Evolutionary conservation across 306 rosid species (phyloP).

Genomic region (Prunus mira): DNA sequence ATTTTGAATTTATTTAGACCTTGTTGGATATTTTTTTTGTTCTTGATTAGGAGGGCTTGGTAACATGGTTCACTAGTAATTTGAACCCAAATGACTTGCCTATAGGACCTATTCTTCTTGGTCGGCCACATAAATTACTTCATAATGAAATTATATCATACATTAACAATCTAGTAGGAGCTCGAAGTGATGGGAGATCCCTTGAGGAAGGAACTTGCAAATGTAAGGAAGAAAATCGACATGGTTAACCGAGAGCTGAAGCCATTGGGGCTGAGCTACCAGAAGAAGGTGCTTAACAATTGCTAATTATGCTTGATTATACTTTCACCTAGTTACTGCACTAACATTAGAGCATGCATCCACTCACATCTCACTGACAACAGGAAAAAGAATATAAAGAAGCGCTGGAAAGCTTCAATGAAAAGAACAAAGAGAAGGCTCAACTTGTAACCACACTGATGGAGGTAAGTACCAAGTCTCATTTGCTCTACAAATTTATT

Average conservation of each 20-base stretch:
- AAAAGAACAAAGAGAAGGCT: conserved; percentile 75
- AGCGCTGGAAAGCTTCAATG: conserved; percentile 59
- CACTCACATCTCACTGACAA: conserved; percentile 1
- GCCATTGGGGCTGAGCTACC: conserved; percentile 68
- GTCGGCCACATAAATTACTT: not conserved
- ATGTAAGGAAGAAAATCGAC: conserved; percentile 72
- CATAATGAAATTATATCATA: not conserved
- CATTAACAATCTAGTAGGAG: conserved; percentile 43
- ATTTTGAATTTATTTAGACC: too few species aligned
- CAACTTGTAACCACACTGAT: conserved; percentile 56
- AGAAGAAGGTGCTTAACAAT: conserved; percentile 56
- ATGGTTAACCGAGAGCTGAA: conserved; percentile 67
- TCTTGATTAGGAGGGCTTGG: too few species aligned
- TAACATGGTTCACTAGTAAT: too few species aligned
- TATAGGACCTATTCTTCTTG: too few species aligned
- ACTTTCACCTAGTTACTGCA: not conserved
- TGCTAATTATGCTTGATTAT: not conserved
- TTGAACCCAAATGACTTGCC: too few species aligned
- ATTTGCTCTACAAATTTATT: not conserved
- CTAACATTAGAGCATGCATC: not conserved
- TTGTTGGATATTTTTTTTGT: too few species aligned
- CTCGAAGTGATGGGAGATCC: conserved; percentile 87
- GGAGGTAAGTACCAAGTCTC: conserved; percentile 49
- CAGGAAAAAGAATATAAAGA: conserved; percentile 92
- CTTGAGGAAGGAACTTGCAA: conserved; percentile 75